phyloP scores from a whole-genome alignment of 2,329 filamentous ascomycete species.

The Cladosporium cucumerinum region DNA sequence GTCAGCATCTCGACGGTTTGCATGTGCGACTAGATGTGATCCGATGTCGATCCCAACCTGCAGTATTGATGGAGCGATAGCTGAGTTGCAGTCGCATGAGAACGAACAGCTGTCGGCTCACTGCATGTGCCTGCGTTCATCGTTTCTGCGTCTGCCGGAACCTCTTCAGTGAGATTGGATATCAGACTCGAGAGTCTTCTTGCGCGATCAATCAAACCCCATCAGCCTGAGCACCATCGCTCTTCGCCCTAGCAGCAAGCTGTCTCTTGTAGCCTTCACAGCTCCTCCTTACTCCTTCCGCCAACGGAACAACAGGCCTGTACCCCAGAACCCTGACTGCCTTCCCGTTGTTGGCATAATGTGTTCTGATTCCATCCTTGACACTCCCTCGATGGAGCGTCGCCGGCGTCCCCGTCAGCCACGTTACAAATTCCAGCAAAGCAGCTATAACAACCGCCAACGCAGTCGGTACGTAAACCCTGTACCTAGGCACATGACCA shows the following conservation, averaged over 20 bases:
- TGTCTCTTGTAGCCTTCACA: constrained; percentile 38
- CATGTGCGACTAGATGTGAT: neutral
- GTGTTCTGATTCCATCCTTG: constrained; percentile 51
- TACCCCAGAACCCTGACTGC: constrained; percentile 54
- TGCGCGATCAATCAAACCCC: neutral
- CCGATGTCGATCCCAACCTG: neutral
- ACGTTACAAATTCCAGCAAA: constrained; percentile 47
- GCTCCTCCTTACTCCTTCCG: constrained; percentile 49
- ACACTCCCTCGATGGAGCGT: constrained; percentile 54
- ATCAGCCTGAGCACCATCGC: neutral
- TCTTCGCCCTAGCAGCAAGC: constrained; percentile 1
- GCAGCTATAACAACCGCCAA: constrained; percentile 50
- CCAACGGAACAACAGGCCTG: constrained; percentile 48
- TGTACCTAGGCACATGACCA: constrained; percentile 50
- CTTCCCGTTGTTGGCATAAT: constrained; percentile 54
- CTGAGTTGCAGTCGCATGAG: neutral
- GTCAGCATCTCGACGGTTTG: neutral
- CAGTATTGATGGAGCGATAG: neutral
- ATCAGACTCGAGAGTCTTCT: neutral
- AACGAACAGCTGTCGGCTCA: neutral
- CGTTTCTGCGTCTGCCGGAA: neutral
- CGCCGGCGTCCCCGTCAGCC: constrained; percentile 44
- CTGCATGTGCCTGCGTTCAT: neutral
- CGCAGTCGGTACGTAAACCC: constrained; percentile 47
- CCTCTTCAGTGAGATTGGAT: no score